Evolutionary conservation across 768 basidiomycete species (phyloP).

Genomic region (Agrocybe pediades): DNA sequence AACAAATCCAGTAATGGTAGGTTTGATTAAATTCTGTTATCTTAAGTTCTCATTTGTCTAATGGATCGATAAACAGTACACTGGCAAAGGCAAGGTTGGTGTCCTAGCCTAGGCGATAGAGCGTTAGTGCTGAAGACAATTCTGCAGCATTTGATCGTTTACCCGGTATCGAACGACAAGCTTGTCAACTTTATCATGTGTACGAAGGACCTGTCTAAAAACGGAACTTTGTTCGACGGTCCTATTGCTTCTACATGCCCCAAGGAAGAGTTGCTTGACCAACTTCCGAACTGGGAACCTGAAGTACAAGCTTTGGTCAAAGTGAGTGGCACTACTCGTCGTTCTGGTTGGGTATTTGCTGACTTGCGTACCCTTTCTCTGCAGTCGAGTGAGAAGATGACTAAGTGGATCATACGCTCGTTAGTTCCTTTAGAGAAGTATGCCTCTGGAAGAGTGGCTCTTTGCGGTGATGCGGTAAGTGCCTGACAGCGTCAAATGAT

Average conservation of each 20-base stretch:
- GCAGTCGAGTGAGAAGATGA: slow-evolving; percentile 39
- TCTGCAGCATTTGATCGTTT: background rate
- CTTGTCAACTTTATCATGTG: slow-evolving; percentile 52
- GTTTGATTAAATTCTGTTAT: background rate
- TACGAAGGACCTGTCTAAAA: slow-evolving; percentile 25
- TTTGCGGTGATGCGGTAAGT: slow-evolving; percentile 52
- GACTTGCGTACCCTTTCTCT: background rate
- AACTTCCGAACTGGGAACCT: slow-evolving; percentile 45
- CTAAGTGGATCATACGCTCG: slow-evolving; percentile 46
- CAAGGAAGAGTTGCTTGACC: slow-evolving; percentile 36
- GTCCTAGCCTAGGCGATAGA: background rate
- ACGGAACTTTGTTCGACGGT: slow-evolving; percentile 32
- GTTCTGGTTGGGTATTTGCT: background rate
- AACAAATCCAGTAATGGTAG: slow-evolving; percentile 25
- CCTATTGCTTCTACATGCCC: slow-evolving; percentile 18
- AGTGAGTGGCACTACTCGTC: slow-evolving; percentile 27
- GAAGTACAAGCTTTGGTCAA: slow-evolving; percentile 46
- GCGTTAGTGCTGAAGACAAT: background rate
- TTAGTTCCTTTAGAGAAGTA: slow-evolving; percentile 40
- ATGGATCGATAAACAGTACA: background rate
- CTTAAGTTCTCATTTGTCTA: background rate
- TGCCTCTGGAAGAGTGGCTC: slow-evolving; percentile 39
- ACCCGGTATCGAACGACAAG: slow-evolving; percentile 45
- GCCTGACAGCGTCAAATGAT: background rate
- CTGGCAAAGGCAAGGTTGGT: background rate